These are phyloP conservation scores for Smallanthus sonchifolius DNA, from an alignment of 129 eudicot genomes.

Conservation along the genomic window DNA sequence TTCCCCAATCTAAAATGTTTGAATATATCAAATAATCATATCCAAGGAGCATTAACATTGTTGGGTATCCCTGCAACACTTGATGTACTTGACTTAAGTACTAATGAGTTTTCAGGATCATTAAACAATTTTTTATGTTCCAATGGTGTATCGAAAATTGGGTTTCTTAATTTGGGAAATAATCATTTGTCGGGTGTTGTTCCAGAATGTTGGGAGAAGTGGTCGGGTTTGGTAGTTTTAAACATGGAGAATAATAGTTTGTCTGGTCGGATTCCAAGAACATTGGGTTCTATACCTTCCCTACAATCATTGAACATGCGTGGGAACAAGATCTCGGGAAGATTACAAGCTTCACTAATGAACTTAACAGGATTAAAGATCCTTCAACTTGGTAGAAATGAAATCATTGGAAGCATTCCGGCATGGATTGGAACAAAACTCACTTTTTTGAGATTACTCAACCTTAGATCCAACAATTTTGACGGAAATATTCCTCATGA, in stretches of 20 bases:
- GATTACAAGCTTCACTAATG: not conserved
- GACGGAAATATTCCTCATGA: not conserved
- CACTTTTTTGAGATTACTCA: not conserved
- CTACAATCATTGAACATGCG: not conserved
- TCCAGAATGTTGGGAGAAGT: not conserved
- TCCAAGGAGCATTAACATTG: constrained; percentile 19
- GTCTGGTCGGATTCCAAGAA: not conserved
- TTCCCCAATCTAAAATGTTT: not conserved
- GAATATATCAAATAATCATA: constrained; percentile 28
- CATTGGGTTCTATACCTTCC: not conserved
- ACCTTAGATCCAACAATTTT: not conserved
- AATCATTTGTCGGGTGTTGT: constrained; percentile 23
- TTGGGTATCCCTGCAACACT: not conserved
- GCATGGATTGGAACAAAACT: not conserved
- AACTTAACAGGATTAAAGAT: not conserved
- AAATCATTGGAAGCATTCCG: not conserved
- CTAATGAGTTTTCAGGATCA: not conserved
- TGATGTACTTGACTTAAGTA: not conserved
- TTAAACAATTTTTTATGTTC: constrained; percentile 25
- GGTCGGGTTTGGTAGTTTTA: not conserved
- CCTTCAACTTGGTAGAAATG: not conserved
- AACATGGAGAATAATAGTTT: not conserved
- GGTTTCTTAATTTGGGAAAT: constrained; percentile 14
- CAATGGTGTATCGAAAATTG: not conserved
- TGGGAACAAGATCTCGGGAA: not conserved